A percentile compares a stretch with the other conserved stretches of the same genome.
These are phyloP conservation scores for Boletus fagicola DNA, from an alignment of 768 basidiomycete genomes.

Conservation along the genomic window DNA sequence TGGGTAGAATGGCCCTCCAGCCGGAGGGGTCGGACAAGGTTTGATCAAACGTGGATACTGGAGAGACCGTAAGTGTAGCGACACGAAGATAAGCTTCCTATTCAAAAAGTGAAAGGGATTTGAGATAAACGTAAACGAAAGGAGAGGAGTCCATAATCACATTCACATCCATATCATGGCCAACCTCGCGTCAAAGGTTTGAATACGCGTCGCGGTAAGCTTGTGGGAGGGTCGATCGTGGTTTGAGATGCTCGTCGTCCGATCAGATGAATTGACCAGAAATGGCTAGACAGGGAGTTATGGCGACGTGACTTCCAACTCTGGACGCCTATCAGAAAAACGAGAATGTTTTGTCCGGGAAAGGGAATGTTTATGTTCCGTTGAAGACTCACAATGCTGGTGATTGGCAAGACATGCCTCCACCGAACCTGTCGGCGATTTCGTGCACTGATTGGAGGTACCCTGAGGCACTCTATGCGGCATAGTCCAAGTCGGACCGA, in stretches of 20 bases:
- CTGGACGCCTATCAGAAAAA: not conserved
- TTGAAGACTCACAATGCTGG: not conserved
- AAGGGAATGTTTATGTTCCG: not conserved
- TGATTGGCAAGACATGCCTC: conserved; percentile 4
- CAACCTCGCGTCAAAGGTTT: not conserved
- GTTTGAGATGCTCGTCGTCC: too few relatives aligned
- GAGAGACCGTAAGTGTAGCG: not conserved
- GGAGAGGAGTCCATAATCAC: not conserved
- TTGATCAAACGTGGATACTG: not conserved
- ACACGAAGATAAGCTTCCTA: not conserved
- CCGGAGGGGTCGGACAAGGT: not conserved
- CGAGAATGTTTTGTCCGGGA: not conserved
- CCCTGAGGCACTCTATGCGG: not conserved
- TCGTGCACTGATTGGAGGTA: not conserved
- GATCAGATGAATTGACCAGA: not conserved
- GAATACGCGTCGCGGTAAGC: not conserved
- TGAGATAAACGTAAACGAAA: not conserved
- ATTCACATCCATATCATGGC: not conserved
- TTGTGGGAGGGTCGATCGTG: not conserved
- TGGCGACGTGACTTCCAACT: not conserved
- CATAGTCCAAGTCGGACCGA: not conserved
- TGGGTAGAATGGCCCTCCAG: not conserved
- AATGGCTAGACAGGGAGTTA: not conserved
- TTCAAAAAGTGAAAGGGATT: not conserved
- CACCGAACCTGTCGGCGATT: conserved; percentile 10